Base-by-base conservation (phyloP, 768 basidiomycete genomes). In the Pisolithus tinctorius region DNA sequence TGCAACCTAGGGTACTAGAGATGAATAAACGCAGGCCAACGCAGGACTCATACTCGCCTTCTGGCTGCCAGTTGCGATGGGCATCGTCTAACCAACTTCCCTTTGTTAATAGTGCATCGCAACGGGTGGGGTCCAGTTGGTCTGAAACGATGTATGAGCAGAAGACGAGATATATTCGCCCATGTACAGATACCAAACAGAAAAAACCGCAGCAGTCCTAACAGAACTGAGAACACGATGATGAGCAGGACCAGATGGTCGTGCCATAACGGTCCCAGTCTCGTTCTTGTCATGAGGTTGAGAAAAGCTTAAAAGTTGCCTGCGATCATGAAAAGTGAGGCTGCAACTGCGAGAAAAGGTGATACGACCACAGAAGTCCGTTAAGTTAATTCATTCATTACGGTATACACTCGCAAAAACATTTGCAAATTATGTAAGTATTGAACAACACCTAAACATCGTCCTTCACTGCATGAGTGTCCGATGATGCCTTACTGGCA, bases 61-160 rank as follows among this genome's bases (percentile, higher is more conserved):
- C 80, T 3, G 93, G 93, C 63, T 96, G 93, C 93, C 93, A 96
- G 60, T 84, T 85, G 54, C 65, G 73, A 63, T 77, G 75, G 38
- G 63, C 68, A 25, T 69, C 64, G 63, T 92, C 92, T 50, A 92
- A 65, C 92, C 92, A 95, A 58, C 77, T 79, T 27, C 93, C 93
- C 38, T 72, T 73, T 45, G 75, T 84, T 44, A 93, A 65, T 26
- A 93, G 67, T 4, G 88, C 76, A 52, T 77, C 71, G 63, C 93
- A 94, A 61, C 81, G 86, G 48, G 78, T 72, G 13, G 85, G 81
- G 66, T 93, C 92, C 6, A 75, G 68, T 64, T 75, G 78, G 66
- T 89, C 93, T 93, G 55, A 38, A 29, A 42, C 16, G 16, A 16
- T 34, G 34, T 4, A 11, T 34, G 34, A 34, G 34, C 34, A 34